Percentiles rank a stretch among this genome's conserved stretches.
Conservation (phyloP, 345 rosid genomes). For the Mangifera indica region DNA sequence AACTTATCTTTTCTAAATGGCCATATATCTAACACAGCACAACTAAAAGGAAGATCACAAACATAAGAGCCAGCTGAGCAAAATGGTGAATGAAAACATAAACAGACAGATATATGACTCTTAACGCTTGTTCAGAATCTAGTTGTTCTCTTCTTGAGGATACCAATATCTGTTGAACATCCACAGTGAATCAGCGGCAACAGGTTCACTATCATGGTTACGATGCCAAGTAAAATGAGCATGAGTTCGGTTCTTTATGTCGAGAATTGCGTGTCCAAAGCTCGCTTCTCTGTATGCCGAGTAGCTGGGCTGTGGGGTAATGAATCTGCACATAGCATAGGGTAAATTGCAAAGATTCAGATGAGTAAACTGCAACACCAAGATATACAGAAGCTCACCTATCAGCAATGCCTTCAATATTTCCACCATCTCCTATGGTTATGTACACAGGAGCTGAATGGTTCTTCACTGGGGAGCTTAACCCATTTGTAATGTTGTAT, state of each 20-base stretch:
- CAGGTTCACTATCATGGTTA: constrained; percentile 31
- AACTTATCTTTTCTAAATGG: not conserved
- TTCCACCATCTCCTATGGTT: constrained; percentile 45
- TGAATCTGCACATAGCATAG: constrained; percentile 23
- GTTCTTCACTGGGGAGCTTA: constrained; percentile 26
- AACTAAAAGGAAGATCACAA: not conserved
- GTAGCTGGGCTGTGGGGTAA: constrained; percentile 34
- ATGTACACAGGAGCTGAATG: constrained; percentile 34
- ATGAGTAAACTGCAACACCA: not conserved
- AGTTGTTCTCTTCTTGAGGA: constrained; percentile 29
- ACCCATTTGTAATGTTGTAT: constrained; percentile 37
- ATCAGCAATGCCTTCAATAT: constrained; percentile 39
- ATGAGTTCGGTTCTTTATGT: constrained; percentile 37
- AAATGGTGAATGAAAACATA: not conserved
- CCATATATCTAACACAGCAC: not conserved
- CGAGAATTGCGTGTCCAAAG: constrained; percentile 38
- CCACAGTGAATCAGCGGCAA: constrained; percentile 38
- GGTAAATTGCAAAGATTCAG: not conserved
- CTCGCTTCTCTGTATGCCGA: constrained; percentile 40
- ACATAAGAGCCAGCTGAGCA: not conserved
- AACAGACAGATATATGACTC: not conserved
- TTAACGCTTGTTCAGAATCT: not conserved
- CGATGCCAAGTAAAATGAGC: constrained; percentile 39
- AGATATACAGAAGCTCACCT: constrained; percentile 9
- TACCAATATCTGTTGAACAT: constrained; percentile 28